A percentile compares a stretch with the other conserved stretches of the same genome.
Conservation (phyloP, 345 rosid species). For the Laguncularia racemosa region DNA sequence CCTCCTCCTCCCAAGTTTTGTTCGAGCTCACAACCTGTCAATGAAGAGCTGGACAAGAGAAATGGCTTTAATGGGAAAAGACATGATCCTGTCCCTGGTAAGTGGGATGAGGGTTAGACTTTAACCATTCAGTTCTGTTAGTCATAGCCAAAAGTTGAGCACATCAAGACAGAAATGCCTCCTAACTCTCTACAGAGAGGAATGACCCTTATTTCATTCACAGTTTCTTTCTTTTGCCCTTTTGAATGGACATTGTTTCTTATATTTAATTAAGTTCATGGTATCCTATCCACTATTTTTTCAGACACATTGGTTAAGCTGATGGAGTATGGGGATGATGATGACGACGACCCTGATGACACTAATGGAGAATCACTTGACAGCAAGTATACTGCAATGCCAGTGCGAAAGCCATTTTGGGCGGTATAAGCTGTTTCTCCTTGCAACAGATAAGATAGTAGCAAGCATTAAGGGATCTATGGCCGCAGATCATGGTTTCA, state of each 20-base stretch:
- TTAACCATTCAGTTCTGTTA: background rate
- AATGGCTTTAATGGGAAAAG: slow-evolving; percentile 14
- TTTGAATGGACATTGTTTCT: background rate
- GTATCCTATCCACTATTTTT: slow-evolving; percentile 8
- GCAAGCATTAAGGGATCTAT: too few relatives aligned
- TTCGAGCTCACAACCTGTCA: slow-evolving; percentile 8
- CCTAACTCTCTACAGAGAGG: background rate
- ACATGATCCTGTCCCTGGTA: slow-evolving; percentile 53
- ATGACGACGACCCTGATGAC: slow-evolving; percentile 56
- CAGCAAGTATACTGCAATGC: slow-evolving; percentile 12
- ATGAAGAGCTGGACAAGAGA: slow-evolving; percentile 4
- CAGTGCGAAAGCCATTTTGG: slow-evolving; percentile 54
- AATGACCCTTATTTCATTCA: background rate
- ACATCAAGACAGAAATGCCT: too few relatives aligned
- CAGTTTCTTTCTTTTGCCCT: background rate
- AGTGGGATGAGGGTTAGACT: background rate
- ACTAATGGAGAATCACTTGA: slow-evolving; percentile 15
- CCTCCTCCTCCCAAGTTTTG: slow-evolving; percentile 50
- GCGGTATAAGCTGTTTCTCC: slow-evolving; percentile 25
- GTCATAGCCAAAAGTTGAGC: too few relatives aligned
- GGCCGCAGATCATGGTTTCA: too few relatives aligned
- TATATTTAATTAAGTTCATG: background rate
- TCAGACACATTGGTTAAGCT: slow-evolving; percentile 78
- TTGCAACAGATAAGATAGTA: too few relatives aligned
- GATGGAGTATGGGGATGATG: slow-evolving; percentile 76